Conservation (phyloP, 116 monocot species). For the Posidonia oceanica region DNA sequence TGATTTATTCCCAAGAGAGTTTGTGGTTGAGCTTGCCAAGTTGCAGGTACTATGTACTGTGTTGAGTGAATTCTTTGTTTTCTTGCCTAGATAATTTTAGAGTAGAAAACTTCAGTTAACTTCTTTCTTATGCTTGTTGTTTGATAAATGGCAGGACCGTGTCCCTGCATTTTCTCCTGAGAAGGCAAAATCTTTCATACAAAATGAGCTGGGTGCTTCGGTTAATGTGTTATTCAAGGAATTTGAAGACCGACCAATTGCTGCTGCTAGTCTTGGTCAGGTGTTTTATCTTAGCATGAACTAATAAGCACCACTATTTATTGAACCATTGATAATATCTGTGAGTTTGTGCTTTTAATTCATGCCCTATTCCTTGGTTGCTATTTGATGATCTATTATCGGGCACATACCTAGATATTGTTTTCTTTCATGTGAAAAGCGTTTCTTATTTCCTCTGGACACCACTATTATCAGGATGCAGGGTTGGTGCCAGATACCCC, state of each 20-base stretch:
- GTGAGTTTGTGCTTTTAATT: too few species aligned
- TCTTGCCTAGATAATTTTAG: not conserved
- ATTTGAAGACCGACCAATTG: constrained; percentile 84
- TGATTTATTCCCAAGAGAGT: constrained; percentile 85
- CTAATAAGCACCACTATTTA: not conserved
- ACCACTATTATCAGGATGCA: too few species aligned
- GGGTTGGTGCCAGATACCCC: too few species aligned
- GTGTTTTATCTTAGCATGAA: constrained; percentile 22
- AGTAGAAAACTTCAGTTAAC: not conserved
- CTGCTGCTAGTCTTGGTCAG: constrained; percentile 99
- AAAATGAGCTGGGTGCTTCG: constrained; percentile 58
- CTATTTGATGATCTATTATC: too few species aligned
- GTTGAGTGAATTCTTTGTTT: not conserved
- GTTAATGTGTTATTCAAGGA: constrained; percentile 57
- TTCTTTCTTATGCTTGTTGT: not conserved
- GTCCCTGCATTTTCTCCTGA: constrained; percentile 97
- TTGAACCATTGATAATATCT: not conserved
- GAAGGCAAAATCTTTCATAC: constrained; percentile 61
- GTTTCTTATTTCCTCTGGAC: too few species aligned
- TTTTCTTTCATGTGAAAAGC: too few species aligned
- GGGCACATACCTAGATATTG: too few species aligned
- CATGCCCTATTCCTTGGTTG: too few species aligned
- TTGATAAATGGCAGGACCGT: constrained; percentile 46
- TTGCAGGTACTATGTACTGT: constrained; percentile 52
- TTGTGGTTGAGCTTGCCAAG: constrained; percentile 90